phyloP scores from a whole-genome alignment of 306 rosid genomes.

The Crotalaria pallida region DNA sequence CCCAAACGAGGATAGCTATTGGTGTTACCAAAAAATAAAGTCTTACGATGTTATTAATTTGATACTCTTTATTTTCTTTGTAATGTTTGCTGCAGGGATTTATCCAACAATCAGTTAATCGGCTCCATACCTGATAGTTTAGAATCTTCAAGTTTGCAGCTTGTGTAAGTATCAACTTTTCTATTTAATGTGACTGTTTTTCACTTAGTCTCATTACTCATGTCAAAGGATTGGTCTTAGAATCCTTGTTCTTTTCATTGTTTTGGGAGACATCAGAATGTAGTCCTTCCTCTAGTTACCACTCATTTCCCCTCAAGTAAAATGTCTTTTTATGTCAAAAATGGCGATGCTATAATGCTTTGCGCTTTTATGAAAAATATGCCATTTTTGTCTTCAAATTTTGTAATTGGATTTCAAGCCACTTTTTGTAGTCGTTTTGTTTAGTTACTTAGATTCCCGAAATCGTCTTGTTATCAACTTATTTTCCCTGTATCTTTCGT shows the following conservation, averaged over 20 bases:
- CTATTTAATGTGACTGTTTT: background rate
- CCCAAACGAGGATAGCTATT: background rate
- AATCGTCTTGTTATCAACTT: background rate
- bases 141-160: conserved; percentile 61
- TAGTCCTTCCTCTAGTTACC: background rate
- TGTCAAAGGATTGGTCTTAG: background rate
- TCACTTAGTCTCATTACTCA: background rate
- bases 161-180: conserved; percentile 59
- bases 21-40: background rate
- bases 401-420: background rate
- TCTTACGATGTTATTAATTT: background rate
- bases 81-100: conserved; percentile 57
- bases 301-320: background rate
- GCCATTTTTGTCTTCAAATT: background rate
- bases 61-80: background rate
- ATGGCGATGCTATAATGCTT: conserved; percentile 6
- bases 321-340: background rate
- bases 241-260: background rate
- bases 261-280: background rate
- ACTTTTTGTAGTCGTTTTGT: background rate
- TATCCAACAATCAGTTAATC: conserved; percentile 67
- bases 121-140: conserved; percentile 82
- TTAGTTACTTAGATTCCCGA: background rate
- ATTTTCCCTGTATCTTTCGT: background rate
- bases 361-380: background rate